Percentiles rank a stretch among this genome's conserved stretches.
Conservation (phyloP, 78 protist species). For the Thecamonas trahens region DNA sequence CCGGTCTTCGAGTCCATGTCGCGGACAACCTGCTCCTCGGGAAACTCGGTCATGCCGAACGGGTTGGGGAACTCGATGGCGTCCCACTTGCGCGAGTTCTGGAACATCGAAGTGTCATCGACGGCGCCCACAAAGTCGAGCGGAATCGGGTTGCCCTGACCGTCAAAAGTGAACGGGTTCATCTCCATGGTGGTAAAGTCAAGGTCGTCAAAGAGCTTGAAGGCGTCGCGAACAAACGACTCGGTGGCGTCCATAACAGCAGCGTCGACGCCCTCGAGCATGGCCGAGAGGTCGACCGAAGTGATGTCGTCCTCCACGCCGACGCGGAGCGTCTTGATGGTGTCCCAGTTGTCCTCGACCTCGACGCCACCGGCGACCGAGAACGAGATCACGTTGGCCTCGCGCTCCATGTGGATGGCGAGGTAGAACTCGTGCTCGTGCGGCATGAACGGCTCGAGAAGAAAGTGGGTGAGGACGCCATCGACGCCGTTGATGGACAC, state of each 20-base stretch:
- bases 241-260: not conserved
- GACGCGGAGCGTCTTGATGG: constrained; percentile 7
- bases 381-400: constrained; percentile 40
- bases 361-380: constrained; percentile 77
- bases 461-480: constrained; percentile 45
- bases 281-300: constrained; percentile 7
- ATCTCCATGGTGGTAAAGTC: constrained; percentile 65
- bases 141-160: constrained; percentile 39
- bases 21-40: constrained; percentile 62
- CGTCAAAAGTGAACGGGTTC: constrained; percentile 63
- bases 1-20: constrained; percentile 30
- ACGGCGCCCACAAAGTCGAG: constrained; percentile 66
- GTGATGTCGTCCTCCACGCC: constrained; percentile 29
- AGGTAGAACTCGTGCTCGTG: constrained; percentile 66
- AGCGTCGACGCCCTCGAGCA: too few relatives aligned
- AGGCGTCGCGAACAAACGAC: constrained; percentile 6
- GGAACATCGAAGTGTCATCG: constrained; percentile 60
- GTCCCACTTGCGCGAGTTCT: constrained; percentile 9
- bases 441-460: constrained; percentile 78
- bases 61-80: constrained; percentile 69
- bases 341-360: constrained; percentile 63
- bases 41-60: constrained; percentile 48
- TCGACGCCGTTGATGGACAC: constrained; percentile 39
- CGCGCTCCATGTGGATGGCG: constrained; percentile 63
- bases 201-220: constrained; percentile 24